A percentile compares a stretch with the other conserved stretches of the same genome.
These are phyloP conservation scores for Alternaria solani DNA, from an alignment of 2,329 filamentous ascomycete genomes.

Conservation along the genomic window DNA sequence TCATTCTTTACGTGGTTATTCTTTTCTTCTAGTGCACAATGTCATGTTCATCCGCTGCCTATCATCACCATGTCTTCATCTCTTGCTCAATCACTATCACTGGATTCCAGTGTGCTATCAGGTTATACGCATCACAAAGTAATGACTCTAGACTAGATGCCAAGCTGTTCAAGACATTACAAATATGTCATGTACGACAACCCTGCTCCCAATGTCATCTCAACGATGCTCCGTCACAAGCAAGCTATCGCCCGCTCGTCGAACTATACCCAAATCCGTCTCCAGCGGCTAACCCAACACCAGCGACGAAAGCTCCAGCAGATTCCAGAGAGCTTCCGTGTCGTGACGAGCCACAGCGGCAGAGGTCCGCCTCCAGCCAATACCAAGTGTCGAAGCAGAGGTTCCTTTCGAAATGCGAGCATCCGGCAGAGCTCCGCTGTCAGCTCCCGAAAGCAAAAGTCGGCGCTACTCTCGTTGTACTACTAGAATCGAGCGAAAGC, in stretches of 20 bases:
- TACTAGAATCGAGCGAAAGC: background rate
- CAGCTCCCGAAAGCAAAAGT: conserved; percentile 3
- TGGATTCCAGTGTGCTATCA: background rate
- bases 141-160: background rate
- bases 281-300: background rate
- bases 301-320: background rate
- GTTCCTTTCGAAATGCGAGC: conserved; percentile 19
- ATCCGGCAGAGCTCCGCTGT: conserved; percentile 37
- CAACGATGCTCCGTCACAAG: background rate
- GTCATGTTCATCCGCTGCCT: conserved; percentile 49
- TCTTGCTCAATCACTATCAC: background rate
- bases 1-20: conserved; percentile 45
- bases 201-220: no score
- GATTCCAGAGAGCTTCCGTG: background rate
- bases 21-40: conserved; percentile 39
- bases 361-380: conserved; percentile 20
- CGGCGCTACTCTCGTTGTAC: conserved; percentile 22
- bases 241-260: background rate
- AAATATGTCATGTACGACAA: background rate
- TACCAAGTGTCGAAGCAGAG: conserved; percentile 25
- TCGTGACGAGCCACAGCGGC: background rate
- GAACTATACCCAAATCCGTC: background rate
- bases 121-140: background rate
- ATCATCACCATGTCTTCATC: conserved; percentile 31
- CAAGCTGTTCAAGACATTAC: background rate